Base-by-base conservation (phyloP, 2,329 filamentous ascomycete species). In the Aspergillus sp. region DNA sequence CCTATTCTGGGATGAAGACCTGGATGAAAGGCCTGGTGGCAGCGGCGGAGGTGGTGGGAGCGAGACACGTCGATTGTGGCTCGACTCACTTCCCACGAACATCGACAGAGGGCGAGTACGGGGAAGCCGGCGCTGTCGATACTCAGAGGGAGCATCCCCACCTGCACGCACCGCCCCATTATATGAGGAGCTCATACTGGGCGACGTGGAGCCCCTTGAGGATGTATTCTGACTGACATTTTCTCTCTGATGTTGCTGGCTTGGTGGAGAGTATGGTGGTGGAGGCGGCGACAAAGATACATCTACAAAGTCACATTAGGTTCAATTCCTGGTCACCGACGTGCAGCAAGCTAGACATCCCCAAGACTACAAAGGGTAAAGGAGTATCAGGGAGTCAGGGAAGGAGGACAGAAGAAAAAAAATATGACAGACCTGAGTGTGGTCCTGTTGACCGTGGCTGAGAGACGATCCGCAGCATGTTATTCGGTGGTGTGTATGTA, bases 261-360 rank as follows among this genome's bases (percentile, higher is more conserved):
- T 70, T 47, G 73, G 75, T 19, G 76, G 75, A 55, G 76, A 77
- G 53, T 78, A 78, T 49, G 76, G 76, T 7, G 76, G 75, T 32
- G 76, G 75, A 7, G 75, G 75, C 9, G 75, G 69, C 12, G 75
- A 74, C 25, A 74, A 36, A 30, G 68, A 65, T 15, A 65, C 68
- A 52, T 76, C 69, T 73, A 64, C 55, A 57, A 30, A 25, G 36
- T 15, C 50, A 43, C 53, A 58, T 68, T 60, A 65, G 57, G 23
- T 25, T 45, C 10, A 51, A 21, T 32, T 55, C 45, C 30, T 45
- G 19, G 36, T 17, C 12, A 8, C 28, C 25, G 41, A 13, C 23
- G 15, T 39, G 5, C 49, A 8, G 9, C 23, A 36, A 36, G 15
- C 28, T 30, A 12, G 32, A 30, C 3, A 21, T 4, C 17, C 36